Base-by-base conservation (phyloP, 1,284 basidiomycete species). In the Ustilago sp. region DNA sequence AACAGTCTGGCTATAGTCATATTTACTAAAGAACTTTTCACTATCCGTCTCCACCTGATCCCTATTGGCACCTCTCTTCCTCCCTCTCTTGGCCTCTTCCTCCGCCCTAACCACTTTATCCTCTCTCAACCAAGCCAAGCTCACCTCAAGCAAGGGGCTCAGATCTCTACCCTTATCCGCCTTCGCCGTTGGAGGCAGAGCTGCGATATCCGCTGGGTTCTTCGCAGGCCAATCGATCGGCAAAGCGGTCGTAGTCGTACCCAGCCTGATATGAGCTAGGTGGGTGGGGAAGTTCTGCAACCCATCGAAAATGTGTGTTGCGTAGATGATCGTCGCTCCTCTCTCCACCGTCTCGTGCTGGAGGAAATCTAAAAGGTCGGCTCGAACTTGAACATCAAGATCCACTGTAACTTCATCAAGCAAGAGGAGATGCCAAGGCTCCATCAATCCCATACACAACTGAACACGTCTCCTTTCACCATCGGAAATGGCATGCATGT, bases 341-440 rank as follows among this genome's bases (percentile, higher is more conserved):
- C 97, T 90, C 13, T 88, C 86, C 75, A 92, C 90, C 73, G 93
- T 93, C 83, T 99, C 97, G 23, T 90, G 87, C 75, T 92, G 92
- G 50, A 99, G 89, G 87, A 98, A 99, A 19, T 89, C 90, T 77
- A 99, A 90, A 28, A 99, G 88, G 74, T 97, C 93, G 59, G 93
- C 91, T 53, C 97, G 91, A 50, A 99, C 97, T 45, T 98, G 90
- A 7, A 98, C 95, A 81, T 99, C 97, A n/a, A 99, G 89, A 86
- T 99, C 97, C 38, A 99, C 97, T 0, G 96, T 99, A 59, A 98
- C 95, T 88, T 99, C 97, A 83, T 99, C 96, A 8, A 99, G 90
- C 5, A 99, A 88, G 5, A 99, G 88, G 23, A 99, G 90, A 80
- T 97, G 92, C 94, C 95, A 99, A 39, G 93, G 92, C 31, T 90